Conservation (phyloP, 192 early-diverging fungal species). For the Coemansia sp. region DNA sequence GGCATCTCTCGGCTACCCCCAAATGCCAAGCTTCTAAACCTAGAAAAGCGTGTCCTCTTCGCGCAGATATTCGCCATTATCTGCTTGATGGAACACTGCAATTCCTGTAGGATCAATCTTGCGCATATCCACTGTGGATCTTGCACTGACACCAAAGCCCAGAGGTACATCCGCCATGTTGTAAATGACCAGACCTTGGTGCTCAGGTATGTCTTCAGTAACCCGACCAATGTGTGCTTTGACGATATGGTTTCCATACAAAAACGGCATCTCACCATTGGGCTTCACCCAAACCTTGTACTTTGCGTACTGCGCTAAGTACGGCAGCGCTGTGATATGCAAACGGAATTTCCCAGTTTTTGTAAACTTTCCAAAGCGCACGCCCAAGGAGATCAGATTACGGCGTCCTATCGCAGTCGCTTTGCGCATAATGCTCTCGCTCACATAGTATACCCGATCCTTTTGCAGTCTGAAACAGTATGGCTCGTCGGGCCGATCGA, state of each 20-base stretch:
- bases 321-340: constrained; percentile 89
- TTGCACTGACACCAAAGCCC: constrained; percentile 96
- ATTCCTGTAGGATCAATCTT: constrained; percentile 95
- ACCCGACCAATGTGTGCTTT: constrained; percentile 97
- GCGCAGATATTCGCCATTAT: constrained; percentile 95
- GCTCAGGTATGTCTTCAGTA: constrained; percentile 97
- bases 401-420: constrained; percentile 81
- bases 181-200: constrained; percentile 94
- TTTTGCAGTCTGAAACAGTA: constrained; percentile 96
- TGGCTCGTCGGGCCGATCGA: constrained; percentile 93
- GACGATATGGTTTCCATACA: constrained; percentile 97
- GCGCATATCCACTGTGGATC: constrained; percentile 86
- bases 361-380: constrained; percentile 99
- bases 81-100: constrained; percentile 94
- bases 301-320: constrained; percentile 93
- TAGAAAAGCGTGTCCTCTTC: constrained; percentile 76
- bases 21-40: not conserved
- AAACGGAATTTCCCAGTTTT: constrained; percentile 97
- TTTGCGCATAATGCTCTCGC: constrained; percentile 89
- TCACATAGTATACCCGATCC: constrained; percentile 95
- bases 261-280: constrained; percentile 97
- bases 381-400: constrained; percentile 85
- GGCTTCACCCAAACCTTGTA: constrained; percentile 99
- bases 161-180: constrained; percentile 93
- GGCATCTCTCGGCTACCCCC: too few relatives aligned